These are phyloP conservation scores for Boletellus emodensis DNA, from an alignment of 768 basidiomycete genomes.

Conservation along the genomic window DNA sequence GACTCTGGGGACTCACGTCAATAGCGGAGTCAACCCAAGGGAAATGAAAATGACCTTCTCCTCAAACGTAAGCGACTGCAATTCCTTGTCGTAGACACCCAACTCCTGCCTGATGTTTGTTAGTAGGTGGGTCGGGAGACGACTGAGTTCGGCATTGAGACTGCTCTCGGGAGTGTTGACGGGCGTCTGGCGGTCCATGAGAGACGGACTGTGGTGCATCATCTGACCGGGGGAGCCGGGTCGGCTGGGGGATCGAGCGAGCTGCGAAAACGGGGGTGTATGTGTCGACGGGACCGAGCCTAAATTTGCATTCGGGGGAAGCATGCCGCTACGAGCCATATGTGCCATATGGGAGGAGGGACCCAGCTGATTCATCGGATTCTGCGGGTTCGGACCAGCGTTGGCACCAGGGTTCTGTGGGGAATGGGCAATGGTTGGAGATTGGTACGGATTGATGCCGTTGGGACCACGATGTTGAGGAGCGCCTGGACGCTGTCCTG, in stretches of 20 bases:
- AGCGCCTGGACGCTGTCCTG: conserved; percentile 29
- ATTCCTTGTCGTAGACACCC: conserved; percentile 45
- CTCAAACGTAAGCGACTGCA: conserved; percentile 35
- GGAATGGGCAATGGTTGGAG: conserved; percentile 62
- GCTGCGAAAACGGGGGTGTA: conserved; percentile 40
- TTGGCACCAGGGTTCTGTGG: conserved; percentile 44
- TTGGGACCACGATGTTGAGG: conserved; percentile 44
- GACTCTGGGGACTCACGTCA: conserved; percentile 31
- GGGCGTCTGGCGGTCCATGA: conserved; percentile 46
- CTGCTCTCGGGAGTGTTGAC: conserved; percentile 18
- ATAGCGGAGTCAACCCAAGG: neutral
- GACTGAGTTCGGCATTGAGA: conserved; percentile 41
- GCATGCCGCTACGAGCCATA: conserved; percentile 44
- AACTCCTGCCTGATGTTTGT: conserved; percentile 39
- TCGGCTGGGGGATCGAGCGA: conserved; percentile 57
- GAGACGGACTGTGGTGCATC: conserved; percentile 55
- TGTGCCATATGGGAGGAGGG: conserved; percentile 50
- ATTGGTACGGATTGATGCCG: conserved; percentile 51
- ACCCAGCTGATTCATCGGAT: conserved; percentile 48
- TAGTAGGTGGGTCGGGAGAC: conserved; percentile 36
- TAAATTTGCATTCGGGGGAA: conserved; percentile 43
- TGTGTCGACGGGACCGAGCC: conserved; percentile 37
- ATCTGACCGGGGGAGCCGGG: conserved; percentile 51
- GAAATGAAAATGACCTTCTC: conserved; percentile 53
- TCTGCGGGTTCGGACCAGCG: conserved; percentile 27